Evolutionary conservation across 768 basidiomycete species (phyloP).

Genomic region (Leccinum truebloodii): DNA sequence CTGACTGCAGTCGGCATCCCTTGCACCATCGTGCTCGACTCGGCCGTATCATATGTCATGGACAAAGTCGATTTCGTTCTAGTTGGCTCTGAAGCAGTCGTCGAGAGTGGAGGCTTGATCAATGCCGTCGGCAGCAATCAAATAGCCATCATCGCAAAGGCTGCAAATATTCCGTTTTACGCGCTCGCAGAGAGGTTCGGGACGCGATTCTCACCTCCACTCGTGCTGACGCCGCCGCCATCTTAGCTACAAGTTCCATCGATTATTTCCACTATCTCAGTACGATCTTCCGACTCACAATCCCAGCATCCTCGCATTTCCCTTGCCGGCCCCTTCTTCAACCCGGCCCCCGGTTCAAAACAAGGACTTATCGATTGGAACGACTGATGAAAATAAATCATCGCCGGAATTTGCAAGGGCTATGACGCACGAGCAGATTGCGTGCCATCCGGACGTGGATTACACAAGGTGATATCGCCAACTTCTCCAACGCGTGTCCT

Average conservation of each 20-base stretch:
- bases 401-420: constrained; percentile 13
- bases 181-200: constrained; percentile 86
- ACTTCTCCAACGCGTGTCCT: constrained; percentile 12
- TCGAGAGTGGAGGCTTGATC: constrained; percentile 91
- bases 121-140: constrained; percentile 96
- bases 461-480: constrained; percentile 72
- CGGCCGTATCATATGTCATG: constrained; percentile 96
- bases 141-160: constrained; percentile 94
- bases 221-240: constrained; percentile 25
- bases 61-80: constrained; percentile 94
- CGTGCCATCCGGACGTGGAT: constrained; percentile 85
- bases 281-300: constrained; percentile 86
- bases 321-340: constrained; percentile 35
- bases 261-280: constrained; percentile 90
- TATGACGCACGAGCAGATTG: constrained; percentile 84
- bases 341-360: constrained; percentile 4
- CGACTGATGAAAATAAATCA: constrained; percentile 6
- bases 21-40: constrained; percentile 92
- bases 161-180: constrained; percentile 94
- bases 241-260: constrained; percentile 90
- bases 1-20: constrained; percentile 90
- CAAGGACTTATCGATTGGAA: constrained; percentile 5
- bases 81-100: constrained; percentile 97
- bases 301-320: constrained; percentile 72
- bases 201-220: constrained; percentile 21